Conservation (phyloP, 208 protist species). For the Acanthamoeba polyphaga region DNA sequence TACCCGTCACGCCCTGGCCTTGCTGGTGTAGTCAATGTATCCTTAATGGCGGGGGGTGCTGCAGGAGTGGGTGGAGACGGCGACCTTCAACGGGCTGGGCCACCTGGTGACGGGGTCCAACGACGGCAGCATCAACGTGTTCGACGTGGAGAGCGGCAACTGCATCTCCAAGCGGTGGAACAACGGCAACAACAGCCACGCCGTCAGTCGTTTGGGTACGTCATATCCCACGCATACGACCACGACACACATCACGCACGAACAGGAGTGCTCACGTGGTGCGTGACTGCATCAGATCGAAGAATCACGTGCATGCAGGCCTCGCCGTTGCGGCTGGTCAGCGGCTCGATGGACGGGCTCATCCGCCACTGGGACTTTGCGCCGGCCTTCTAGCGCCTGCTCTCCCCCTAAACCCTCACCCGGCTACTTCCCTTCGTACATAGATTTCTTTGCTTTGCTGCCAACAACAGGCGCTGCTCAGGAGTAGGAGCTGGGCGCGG, state of each 20-base stretch:
- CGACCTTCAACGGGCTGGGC: constrained; percentile 4
- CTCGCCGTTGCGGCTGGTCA: constrained; percentile 15
- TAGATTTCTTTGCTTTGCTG: neutral
- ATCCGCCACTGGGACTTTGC: constrained; percentile 32
- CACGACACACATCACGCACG: neutral
- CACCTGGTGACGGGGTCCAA: constrained; percentile 20
- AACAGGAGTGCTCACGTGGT: neutral
- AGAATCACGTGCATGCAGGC: constrained; percentile 42
- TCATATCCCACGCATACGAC: neutral
- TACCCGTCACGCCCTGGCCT: neutral
- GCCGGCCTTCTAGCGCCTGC: neutral
- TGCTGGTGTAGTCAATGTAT: neutral
- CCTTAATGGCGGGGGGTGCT: no score
- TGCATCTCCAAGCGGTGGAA: constrained; percentile 7
- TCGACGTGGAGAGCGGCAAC: neutral
- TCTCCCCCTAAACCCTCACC: neutral
- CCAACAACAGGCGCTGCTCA: neutral
- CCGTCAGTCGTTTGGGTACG: neutral
- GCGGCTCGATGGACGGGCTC: constrained; percentile 14
- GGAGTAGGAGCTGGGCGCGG: neutral
- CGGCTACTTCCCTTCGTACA: neutral
- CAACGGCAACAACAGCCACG: neutral
- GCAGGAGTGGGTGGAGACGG: constrained; percentile 44
- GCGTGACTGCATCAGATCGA: neutral
- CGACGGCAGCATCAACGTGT: constrained; percentile 33